Conservation (phyloP, 495 filamentous ascomycete species). For the Ascobolus immersus region DNA sequence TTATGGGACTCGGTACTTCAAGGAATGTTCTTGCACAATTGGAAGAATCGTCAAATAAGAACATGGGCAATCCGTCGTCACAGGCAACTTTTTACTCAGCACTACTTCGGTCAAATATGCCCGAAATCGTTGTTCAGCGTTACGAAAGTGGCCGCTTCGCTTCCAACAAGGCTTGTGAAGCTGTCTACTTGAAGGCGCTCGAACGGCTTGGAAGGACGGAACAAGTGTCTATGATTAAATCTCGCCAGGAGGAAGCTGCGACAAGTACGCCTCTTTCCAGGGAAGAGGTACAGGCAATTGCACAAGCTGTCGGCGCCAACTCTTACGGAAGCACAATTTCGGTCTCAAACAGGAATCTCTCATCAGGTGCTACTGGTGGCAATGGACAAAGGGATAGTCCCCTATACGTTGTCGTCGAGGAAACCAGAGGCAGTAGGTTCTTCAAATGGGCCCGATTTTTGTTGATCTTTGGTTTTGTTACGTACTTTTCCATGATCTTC, state of each 20-base stretch:
- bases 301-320: conserved; percentile 62
- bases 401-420: conserved; percentile 87
- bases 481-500: conserved; percentile 46
- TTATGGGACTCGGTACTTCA: not conserved
- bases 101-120: conserved; percentile 73
- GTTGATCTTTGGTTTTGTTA: conserved; percentile 45
- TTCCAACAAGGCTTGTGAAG: conserved; percentile 42
- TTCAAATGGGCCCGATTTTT: conserved; percentile 84
- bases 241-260: conserved; percentile 7
- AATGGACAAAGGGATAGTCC: conserved; percentile 52
- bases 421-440: conserved; percentile 46
- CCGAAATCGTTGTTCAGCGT: conserved; percentile 68
- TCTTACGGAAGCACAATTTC: conserved; percentile 40
- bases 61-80: conserved; percentile 55
- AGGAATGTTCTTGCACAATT: not conserved
- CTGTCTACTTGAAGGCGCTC: conserved; percentile 49
- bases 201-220: conserved; percentile 34
- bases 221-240: conserved; percentile 15
- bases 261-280: conserved; percentile 20
- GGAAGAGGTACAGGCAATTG: conserved; percentile 57
- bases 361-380: conserved; percentile 19
- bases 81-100: conserved; percentile 87
- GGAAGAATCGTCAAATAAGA: conserved; percentile 77
- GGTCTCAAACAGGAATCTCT: conserved; percentile 15
- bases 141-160: conserved; percentile 70